Evolutionary conservation across 768 basidiomycete species (phyloP), one percentile per base, ranked within the genome.

Genomic region (Mycena kentingensis): DNA sequence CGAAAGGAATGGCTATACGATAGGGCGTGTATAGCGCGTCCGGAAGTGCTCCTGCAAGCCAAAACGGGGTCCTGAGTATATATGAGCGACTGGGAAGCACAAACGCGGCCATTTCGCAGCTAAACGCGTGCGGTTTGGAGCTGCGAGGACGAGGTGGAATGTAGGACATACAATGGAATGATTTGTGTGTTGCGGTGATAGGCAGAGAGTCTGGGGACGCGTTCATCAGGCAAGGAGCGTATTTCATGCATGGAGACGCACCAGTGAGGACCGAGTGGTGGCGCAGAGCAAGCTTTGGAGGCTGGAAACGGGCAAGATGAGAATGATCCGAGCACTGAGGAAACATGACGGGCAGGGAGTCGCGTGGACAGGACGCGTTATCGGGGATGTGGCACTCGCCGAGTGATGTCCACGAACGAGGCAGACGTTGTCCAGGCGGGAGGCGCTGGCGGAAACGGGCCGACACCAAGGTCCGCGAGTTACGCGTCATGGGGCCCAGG

Each of bases 331-430:
- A 52, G 51, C 27, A 52, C 13, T 46, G 51, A 55, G 58, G 58
- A 55, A 53, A 55, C 57, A 55, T 59, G 53, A 59, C 57, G 57
- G 58, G 58, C n/a, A 60, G 27, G 43, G 32, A 43, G 58, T 51
- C 58, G 53, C 58, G 54, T 60, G 58, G 51, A 55, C 54, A 60
- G 31, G 49, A 52, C 58, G 58, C 58, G 51, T 55, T 60, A 60
- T 55, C 54, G 24, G 53, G 49, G 53, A 41, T 51, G 50, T 59
- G 54, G 51, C 54, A 55, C 41, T 51, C 53, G 46, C 39, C 44
- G 49, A 28, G 1, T 51, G 42, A 59, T 51, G 25, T 27, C 41
- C 41, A 8, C 55, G 27, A 32, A 41, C 47, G 58, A 54, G 51
- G 50, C 47, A 53, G 57, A 46, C 46, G 38, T 49, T 47, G 50